Evolutionary conservation across 2,329 filamentous ascomycete genomes (phyloP).

Genomic region (Dothistroma pini): DNA sequence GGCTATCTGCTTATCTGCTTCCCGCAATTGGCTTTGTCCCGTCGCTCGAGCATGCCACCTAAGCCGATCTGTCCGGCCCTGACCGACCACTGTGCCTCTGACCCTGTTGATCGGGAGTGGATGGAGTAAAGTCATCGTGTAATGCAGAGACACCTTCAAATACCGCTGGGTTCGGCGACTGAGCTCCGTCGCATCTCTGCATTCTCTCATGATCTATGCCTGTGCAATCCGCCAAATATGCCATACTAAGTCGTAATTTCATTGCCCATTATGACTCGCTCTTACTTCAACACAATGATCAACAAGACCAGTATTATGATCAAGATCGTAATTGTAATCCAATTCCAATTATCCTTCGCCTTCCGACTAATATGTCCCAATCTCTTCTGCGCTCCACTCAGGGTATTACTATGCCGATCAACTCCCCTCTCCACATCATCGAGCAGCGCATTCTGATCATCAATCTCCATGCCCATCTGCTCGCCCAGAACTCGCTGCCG

Average conservation of each 20-base stretch:
- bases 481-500: slow-evolving; percentile 90
- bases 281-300: slow-evolving; percentile 75
- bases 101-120: too few species aligned
- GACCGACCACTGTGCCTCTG: too few species aligned
- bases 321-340: slow-evolving; percentile 73
- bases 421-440: slow-evolving; percentile 83
- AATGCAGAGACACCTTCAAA: too few species aligned
- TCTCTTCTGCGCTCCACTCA: slow-evolving; percentile 70
- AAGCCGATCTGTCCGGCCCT: background rate
- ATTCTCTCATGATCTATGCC: background rate
- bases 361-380: slow-evolving; percentile 69
- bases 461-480: slow-evolving; percentile 93
- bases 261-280: background rate
- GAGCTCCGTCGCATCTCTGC: background rate
- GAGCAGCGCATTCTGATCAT: slow-evolving; percentile 81
- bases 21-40: background rate
- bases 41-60: background rate
- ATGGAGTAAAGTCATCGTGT: too few species aligned
- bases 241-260: background rate
- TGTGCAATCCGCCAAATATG: background rate
- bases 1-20: background rate
- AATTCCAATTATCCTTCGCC: slow-evolving; percentile 81
- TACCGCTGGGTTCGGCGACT: too few species aligned
- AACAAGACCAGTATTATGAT: slow-evolving; percentile 79
- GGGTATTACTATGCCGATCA: slow-evolving; percentile 71